These are phyloP conservation scores for Rhynchosporium secalis DNA, from an alignment of 2,329 filamentous ascomycete genomes.

Conservation along the genomic window DNA sequence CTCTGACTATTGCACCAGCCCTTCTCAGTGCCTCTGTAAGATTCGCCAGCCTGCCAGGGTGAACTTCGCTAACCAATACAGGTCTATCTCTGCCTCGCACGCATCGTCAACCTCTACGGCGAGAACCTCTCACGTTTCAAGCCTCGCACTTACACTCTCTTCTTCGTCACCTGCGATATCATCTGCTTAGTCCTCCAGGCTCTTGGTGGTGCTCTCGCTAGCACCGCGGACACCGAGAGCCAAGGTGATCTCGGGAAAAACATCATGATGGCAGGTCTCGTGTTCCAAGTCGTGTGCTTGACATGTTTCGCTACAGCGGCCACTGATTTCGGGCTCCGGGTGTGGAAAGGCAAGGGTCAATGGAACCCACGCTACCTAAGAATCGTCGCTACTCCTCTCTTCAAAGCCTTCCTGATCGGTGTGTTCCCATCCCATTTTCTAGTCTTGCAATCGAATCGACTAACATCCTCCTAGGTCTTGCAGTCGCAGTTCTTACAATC, in stretches of 20 bases:
- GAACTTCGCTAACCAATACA: background rate
- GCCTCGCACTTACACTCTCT: conserved; percentile 52
- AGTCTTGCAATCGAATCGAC: background rate
- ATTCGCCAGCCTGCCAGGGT: background rate
- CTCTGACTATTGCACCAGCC: conserved; percentile 45
- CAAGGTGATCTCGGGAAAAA: conserved; percentile 35
- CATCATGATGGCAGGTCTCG: conserved; percentile 45
- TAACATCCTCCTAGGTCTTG: conserved; percentile 36
- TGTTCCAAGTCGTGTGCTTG: conserved; percentile 43
- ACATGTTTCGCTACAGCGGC: conserved; percentile 33
- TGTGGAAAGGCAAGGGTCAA: conserved; percentile 19
- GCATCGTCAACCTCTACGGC: conserved; percentile 57
- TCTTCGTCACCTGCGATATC: conserved; percentile 52
- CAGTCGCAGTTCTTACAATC: conserved; percentile 54
- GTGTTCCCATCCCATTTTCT: background rate
- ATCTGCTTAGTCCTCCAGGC: conserved; percentile 60
- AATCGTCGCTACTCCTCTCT: conserved; percentile 28
- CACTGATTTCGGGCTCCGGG: conserved; percentile 26
- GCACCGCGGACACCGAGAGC: conserved; percentile 42
- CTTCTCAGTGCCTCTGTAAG: conserved; percentile 55
- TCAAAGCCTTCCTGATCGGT: conserved; percentile 52
- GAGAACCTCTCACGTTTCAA: conserved; percentile 48
- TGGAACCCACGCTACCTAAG: conserved; percentile 29
- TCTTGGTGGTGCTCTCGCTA: conserved; percentile 57
- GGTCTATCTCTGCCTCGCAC: conserved; percentile 60